Percentiles rank a stretch among this genome's conserved stretches.
Conservation (phyloP, 2,329 filamentous ascomycete species). For the Sphaerulina musiva region DNA sequence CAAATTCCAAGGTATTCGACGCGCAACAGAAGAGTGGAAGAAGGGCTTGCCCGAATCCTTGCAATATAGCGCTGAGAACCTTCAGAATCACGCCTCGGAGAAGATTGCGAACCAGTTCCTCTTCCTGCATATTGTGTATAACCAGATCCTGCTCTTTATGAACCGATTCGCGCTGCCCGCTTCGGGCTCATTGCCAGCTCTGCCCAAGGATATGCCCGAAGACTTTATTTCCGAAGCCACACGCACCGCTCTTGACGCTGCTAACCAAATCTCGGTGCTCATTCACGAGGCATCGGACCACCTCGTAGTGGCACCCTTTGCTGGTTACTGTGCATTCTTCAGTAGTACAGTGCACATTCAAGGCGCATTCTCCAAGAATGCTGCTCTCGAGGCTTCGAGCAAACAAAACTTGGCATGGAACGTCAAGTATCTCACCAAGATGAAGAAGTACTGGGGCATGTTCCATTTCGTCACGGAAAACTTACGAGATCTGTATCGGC, state of each 20-base stretch:
- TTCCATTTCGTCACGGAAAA: slow-evolving; percentile 96
- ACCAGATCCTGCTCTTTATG: slow-evolving; percentile 85
- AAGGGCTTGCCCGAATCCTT: slow-evolving; percentile 62
- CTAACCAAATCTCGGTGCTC: slow-evolving; percentile 77
- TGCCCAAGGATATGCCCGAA: slow-evolving; percentile 63
- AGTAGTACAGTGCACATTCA: slow-evolving; percentile 92
- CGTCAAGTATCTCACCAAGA: slow-evolving; percentile 81
- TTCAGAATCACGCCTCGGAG: slow-evolving; percentile 76
- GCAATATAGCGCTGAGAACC: slow-evolving; percentile 72
- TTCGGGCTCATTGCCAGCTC: slow-evolving; percentile 51
- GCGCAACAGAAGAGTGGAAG: slow-evolving; percentile 64
- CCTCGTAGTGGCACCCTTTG: slow-evolving; percentile 81
- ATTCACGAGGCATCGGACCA: slow-evolving; percentile 74
- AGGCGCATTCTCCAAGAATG: slow-evolving; percentile 81
- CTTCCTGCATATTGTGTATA: slow-evolving; percentile 81
- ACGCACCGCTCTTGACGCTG: slow-evolving; percentile 71
- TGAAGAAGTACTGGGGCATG: slow-evolving; percentile 98
- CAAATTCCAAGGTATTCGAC: slow-evolving; percentile 62
- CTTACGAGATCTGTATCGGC: slow-evolving; percentile 78
- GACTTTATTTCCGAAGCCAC: slow-evolving; percentile 71
- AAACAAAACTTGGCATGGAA: slow-evolving; percentile 83
- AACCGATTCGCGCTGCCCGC: slow-evolving; percentile 76
- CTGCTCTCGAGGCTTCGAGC: slow-evolving; percentile 64
- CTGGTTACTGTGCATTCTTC: slow-evolving; percentile 88
- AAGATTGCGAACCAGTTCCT: slow-evolving; percentile 85